Evolutionary conservation across 768 basidiomycete genomes (phyloP).

Genomic region (Leccinum rimulosum): DNA sequence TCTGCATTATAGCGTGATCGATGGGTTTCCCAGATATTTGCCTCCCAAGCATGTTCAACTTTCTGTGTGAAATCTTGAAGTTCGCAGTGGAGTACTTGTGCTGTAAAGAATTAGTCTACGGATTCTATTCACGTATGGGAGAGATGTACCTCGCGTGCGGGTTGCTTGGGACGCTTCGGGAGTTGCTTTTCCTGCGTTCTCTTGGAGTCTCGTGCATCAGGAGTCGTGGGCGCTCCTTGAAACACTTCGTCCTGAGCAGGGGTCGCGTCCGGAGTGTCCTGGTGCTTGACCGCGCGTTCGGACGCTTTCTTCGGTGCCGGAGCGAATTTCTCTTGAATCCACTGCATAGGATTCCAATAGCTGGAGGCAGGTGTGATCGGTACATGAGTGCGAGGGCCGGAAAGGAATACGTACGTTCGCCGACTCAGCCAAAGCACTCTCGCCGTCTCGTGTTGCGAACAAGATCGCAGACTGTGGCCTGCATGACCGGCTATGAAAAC

Average conservation of each 20-base stretch:
- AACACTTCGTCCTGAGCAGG: conserved; percentile 42
- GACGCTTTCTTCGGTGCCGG: conserved; percentile 44
- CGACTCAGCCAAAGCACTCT: conserved; percentile 37
- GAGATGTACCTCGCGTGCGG: conserved; percentile 29
- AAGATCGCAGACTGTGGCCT: conserved; percentile 12
- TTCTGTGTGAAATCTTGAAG: conserved; percentile 93
- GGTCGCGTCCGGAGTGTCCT: conserved; percentile 29
- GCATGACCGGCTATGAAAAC: conserved; percentile 12
- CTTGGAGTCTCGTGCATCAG: conserved; percentile 22
- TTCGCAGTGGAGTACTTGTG: conserved; percentile 91
- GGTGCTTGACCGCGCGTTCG: conserved; percentile 41
- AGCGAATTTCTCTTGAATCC: conserved; percentile 60
- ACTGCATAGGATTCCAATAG: conserved; percentile 56
- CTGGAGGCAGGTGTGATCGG: conserved; percentile 33
- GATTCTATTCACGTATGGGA: background rate
- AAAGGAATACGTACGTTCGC: conserved; percentile 40
- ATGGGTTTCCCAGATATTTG: conserved; percentile 91
- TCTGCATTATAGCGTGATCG: conserved; percentile 93
- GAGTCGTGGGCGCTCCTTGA: conserved; percentile 30
- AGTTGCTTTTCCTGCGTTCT: conserved; percentile 11
- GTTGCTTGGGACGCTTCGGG: conserved; percentile 21
- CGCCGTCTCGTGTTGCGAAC: conserved; percentile 8
- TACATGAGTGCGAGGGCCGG: background rate
- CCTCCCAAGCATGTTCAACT: conserved; percentile 82
- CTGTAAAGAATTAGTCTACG: conserved; percentile 39